Base-by-base conservation (phyloP, 768 basidiomycete genomes). In the Termitomyces titanicus region DNA sequence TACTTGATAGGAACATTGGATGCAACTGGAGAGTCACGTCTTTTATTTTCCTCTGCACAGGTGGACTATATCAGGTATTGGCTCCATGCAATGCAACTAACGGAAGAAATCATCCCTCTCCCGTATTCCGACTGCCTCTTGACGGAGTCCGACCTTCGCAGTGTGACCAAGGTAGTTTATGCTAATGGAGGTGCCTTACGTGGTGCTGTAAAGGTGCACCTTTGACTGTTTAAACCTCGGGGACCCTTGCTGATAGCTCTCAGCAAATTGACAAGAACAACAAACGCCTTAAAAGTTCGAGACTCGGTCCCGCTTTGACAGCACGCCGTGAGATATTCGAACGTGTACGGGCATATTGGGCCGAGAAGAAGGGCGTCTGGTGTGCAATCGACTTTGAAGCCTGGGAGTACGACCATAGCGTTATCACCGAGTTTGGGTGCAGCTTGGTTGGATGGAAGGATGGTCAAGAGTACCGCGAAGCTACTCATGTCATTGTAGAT, bases 391-490 rank as follows among this genome's bases (percentile, higher is more conserved):
- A 94, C 66, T 86, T 94, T 58, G 92, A 94, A 69, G 82, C 79
- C 17, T 94, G 90, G 90, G 92, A 94, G 64, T 68, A 69, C 39
- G 88, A 91, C 40, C 88, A 91, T 63, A 79, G 72, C 1, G 58
- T 85, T 20, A 74, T 93, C 58, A 92, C 89, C 24, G 93, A 95
- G 66, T 87, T 91, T 61, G 93, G 93, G n/a, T 93, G 83, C 79
- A 82, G 83, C 61, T 64, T 73, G 9, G 61, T 85, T 29, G 73
- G 71, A 9, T 91, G 85, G 83, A 72, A 80, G 47, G 72, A 78
- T 24, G 83, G 77, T 4, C 40, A 72, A 39, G 74, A 74, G 63
- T 63, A 82, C 38, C 71, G 72, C 35, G 77, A 83, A 48, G 62
- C 72, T 40, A 84, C 80, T 0, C 88, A 91, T 66, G 69, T 84